Percentiles rank a stretch among this genome's conserved stretches.
phyloP scores from a whole-genome alignment of 1,284 basidiomycete genomes.

The Inonotus hispidus region DNA sequence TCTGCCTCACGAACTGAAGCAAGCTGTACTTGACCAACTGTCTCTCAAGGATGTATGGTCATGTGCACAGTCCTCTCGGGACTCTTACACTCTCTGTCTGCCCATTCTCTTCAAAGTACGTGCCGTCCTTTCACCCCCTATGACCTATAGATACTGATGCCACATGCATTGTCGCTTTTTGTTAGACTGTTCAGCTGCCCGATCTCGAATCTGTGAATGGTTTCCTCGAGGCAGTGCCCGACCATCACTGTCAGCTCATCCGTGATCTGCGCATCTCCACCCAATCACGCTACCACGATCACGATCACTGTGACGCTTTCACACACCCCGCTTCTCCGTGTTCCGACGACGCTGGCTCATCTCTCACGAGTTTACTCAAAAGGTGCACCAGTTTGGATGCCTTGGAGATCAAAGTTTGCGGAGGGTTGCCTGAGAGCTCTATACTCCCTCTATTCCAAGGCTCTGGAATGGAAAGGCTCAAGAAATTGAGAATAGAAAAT shows the following conservation, averaged over 20 bases:
- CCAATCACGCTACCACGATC: slow-evolving; percentile 24
- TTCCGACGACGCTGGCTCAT: slow-evolving; percentile 31
- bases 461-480: slow-evolving; percentile 37
- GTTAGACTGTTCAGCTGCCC: slow-evolving; percentile 48
- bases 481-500: slow-evolving; percentile 50
- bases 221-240: slow-evolving; percentile 55
- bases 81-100: slow-evolving; percentile 48
- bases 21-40: slow-evolving; percentile 49
- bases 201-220: slow-evolving; percentile 39
- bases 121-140: slow-evolving; percentile 8
- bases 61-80: slow-evolving; percentile 28
- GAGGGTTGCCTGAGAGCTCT: slow-evolving; percentile 41
- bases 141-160: background rate
- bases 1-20: slow-evolving; percentile 63
- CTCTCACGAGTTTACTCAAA: slow-evolving; percentile 44
- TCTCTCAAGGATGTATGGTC: slow-evolving; percentile 35
- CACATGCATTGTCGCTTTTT: too few species aligned
- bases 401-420: slow-evolving; percentile 48
- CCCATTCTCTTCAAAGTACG: slow-evolving; percentile 53
- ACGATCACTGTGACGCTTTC: slow-evolving; percentile 4
- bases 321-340: slow-evolving; percentile 15
- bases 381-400: slow-evolving; percentile 43
- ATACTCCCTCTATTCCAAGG: slow-evolving; percentile 46
- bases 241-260: slow-evolving; percentile 47
- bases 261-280: slow-evolving; percentile 51